Conservation (phyloP, 768 basidiomycete genomes). For the Tulasnella sp. region DNA sequence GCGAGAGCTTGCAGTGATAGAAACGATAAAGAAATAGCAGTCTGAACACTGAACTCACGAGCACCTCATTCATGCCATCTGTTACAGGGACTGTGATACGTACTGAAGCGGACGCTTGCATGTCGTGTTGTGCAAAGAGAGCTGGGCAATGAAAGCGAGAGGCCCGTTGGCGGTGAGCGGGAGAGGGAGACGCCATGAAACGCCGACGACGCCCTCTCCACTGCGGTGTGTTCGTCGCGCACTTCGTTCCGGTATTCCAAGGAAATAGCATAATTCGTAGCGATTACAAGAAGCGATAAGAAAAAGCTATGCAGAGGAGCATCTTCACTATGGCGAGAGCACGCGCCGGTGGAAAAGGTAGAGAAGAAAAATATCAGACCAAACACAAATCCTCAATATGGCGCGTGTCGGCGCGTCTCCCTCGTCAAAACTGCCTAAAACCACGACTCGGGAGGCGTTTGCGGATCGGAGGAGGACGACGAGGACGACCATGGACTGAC, state of each 20-base stretch:
- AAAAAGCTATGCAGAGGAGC: too few species aligned
- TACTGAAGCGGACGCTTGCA: not conserved
- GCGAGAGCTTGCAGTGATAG: too few species aligned
- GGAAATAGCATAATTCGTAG: not conserved
- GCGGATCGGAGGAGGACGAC: not conserved
- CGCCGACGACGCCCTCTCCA: not conserved
- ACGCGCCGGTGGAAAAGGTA: not conserved
- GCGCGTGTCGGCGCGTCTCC: not conserved
- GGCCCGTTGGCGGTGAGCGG: not conserved
- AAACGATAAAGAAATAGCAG: too few species aligned
- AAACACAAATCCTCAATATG: too few species aligned
- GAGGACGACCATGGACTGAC: not conserved
- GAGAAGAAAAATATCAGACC: too few species aligned
- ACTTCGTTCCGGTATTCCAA: not conserved
- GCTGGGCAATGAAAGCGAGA: not conserved
- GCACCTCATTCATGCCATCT: too few species aligned
- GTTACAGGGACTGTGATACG: not conserved
- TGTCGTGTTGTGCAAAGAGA: too few species aligned
- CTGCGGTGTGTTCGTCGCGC: not conserved
- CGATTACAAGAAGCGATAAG: not conserved
- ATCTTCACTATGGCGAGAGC: not conserved
- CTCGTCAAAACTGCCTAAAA: not conserved
- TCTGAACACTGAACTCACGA: too few species aligned
- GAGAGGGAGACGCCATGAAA: not conserved
- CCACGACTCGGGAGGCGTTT: not conserved